These are phyloP conservation scores for Aspergillus mulundensis DNA, from an alignment of 495 filamentous ascomycete species.

Conservation along the genomic window DNA sequence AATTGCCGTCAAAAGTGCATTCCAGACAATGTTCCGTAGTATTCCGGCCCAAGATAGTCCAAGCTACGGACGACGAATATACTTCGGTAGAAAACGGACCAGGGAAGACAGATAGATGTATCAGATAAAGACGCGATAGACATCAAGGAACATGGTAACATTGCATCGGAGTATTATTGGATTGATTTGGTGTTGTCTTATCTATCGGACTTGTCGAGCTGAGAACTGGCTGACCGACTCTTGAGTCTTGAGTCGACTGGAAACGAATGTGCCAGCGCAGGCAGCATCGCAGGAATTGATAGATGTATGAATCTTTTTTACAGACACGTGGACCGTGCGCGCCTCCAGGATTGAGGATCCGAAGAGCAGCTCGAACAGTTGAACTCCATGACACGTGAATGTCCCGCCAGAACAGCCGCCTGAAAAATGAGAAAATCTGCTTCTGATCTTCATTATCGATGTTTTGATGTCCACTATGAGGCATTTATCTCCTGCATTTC, in stretches of 20 bases:
- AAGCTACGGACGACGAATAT: background rate
- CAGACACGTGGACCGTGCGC: too few relatives aligned
- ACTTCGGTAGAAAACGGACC: slow-evolving; percentile 1
- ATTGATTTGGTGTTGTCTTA: background rate
- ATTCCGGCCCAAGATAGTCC: too few relatives aligned
- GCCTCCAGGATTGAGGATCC: too few relatives aligned
- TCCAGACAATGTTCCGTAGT: too few relatives aligned
- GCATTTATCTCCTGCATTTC: slow-evolving; percentile 10
- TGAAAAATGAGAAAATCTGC: background rate
- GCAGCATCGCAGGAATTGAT: too few relatives aligned
- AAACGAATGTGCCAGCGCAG: too few relatives aligned
- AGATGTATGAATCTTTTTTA: too few relatives aligned
- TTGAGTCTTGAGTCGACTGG: too few relatives aligned
- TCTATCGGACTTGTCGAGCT: background rate
- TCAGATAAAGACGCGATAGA: background rate
- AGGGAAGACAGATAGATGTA: background rate
- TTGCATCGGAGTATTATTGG: background rate
- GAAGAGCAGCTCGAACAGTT: too few relatives aligned
- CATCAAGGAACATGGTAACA: background rate
- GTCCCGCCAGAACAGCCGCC: background rate
- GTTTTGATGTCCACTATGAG: slow-evolving; percentile 9
- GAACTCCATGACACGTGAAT: too few relatives aligned
- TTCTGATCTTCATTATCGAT: background rate
- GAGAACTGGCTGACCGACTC: background rate
- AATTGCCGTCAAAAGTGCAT: too few relatives aligned